Base-by-base conservation (phyloP, 495 filamentous ascomycete species). In the Hypoxylon crocopeplum region DNA sequence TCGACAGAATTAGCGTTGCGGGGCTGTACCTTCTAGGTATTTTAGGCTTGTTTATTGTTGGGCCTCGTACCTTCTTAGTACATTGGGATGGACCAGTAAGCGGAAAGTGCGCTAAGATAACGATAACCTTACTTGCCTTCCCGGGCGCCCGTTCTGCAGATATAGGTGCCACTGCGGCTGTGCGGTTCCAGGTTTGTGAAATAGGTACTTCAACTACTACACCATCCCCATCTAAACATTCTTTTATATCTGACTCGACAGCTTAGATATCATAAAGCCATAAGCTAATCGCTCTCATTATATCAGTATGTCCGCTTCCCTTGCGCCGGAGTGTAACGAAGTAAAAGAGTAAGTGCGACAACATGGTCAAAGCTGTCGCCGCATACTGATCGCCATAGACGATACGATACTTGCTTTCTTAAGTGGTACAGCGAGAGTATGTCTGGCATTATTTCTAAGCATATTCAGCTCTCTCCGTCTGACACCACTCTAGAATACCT, bases 371-470 rank as follows among this genome's bases (percentile, higher is more conserved):
- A 52, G 12, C 45, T 56, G 11, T 48, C 50, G 7, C 20, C 17
- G 5, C 13, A 19, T 56, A 7, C 45, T 73, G 19, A 63, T 41
- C 19, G 13, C 7, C 29, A 6, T 52, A 91, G 89, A 62, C 89
- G 86, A 68, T 97, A 97, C 70, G 92, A 97, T 68, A 90, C 85
- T 39, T 97, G 92, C 73, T 97, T 97, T 64, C 74, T 97, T 34
- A 95, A 93, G 71, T 97, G 92, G 92, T 97, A 96, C 73, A 96
- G 91, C 66, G 92, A 97, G 72, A 96, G 92, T 93, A 78, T 44
- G 87, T 72, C 13, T 51, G 34, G 33, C 32, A 30, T 10, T 57
- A 21, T 40, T 11, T 8, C 7, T 32, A 44, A 36, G 15, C 10
- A 6, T 20, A 15, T 45, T 20, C n/a, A 30, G 4, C 11, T 0